Evolutionary conservation across 345 rosid genomes (phyloP).

Genomic region (Combretum micranthum): DNA sequence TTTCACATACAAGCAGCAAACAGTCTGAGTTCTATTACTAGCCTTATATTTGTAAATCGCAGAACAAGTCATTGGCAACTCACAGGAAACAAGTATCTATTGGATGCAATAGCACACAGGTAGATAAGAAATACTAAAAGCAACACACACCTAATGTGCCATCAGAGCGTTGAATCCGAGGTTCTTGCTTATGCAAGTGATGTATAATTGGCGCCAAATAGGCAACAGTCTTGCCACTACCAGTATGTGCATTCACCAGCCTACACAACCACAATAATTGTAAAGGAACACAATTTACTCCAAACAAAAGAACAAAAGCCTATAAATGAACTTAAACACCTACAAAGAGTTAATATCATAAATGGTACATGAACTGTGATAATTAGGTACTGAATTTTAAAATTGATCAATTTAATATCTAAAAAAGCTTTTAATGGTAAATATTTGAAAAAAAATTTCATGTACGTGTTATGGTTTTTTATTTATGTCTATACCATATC

Average conservation of each 20-base stretch:
- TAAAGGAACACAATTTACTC: constrained; percentile 10
- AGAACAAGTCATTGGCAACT: too few relatives aligned
- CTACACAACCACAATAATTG: constrained; percentile 23
- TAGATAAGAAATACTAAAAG: neutral
- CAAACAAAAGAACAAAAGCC: neutral
- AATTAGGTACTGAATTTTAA: too few relatives aligned
- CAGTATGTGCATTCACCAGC: constrained; percentile 90
- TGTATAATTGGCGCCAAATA: constrained; percentile 90
- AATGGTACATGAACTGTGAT: neutral
- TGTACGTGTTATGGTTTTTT: too few relatives aligned
- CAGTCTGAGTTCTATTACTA: too few relatives aligned
- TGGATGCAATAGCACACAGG: neutral
- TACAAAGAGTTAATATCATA: neutral
- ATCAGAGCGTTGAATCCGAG: constrained; percentile 58
- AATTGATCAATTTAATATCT: too few relatives aligned
- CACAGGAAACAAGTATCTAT: neutral
- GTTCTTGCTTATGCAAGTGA: constrained; percentile 55
- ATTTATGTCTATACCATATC: too few relatives aligned
- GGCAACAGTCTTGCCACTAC: constrained; percentile 89
- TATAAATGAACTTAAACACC: neutral
- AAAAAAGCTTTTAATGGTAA: too few relatives aligned
- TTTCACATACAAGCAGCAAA: too few relatives aligned
- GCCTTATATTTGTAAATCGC: too few relatives aligned
- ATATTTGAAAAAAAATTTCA: too few relatives aligned
- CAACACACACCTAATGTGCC: constrained; percentile 75